Evolutionary conservation across 371 early-diverging fungal species (phyloP).

Genomic region (Entomophthora muscae): DNA sequence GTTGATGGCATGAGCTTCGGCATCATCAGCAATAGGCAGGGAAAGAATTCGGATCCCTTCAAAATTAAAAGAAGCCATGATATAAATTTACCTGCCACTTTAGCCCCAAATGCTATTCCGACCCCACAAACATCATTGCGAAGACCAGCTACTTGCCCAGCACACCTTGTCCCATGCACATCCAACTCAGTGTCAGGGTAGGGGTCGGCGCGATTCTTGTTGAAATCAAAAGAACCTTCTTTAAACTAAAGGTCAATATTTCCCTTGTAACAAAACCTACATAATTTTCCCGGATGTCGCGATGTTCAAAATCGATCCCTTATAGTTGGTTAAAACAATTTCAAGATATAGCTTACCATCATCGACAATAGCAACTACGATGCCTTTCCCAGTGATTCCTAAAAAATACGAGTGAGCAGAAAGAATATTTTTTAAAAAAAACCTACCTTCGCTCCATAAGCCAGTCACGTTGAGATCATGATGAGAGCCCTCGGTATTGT

Average conservation of each 20-base stretch:
- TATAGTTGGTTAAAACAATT: background rate
- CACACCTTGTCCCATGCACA: constrained; percentile 91
- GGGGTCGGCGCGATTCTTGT: constrained; percentile 56
- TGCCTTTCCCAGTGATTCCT: constrained; percentile 71
- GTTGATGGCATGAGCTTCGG: constrained; percentile 80
- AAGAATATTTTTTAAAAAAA: background rate
- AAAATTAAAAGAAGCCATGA: background rate
- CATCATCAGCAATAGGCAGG: constrained; percentile 64
- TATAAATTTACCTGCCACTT: constrained; percentile 47
- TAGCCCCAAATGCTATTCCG: constrained; percentile 78
- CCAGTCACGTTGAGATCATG: constrained; percentile 86
- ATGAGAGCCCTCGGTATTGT: constrained; percentile 40
- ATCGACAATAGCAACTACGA: constrained; percentile 78
- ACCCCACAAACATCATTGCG: constrained; percentile 86
- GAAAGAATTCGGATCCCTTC: constrained; percentile 79
- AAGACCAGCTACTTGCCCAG: constrained; percentile 89
- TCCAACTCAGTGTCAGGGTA: constrained; percentile 62
- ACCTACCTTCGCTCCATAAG: constrained; percentile 66
- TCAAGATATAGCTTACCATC: constrained; percentile 38
- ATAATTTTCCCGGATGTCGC: constrained; percentile 76
- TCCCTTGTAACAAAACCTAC: constrained; percentile 26
- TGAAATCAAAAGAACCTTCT: constrained; percentile 86
- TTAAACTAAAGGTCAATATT: constrained; percentile 26
- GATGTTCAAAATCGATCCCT: constrained; percentile 52
- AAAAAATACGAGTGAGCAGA: background rate